Percentiles rank a stretch among this genome's conserved stretches.
These are phyloP conservation scores for Penicilliopsis zonata DNA, from an alignment of 495 filamentous ascomycete genomes.

Conservation along the genomic window DNA sequence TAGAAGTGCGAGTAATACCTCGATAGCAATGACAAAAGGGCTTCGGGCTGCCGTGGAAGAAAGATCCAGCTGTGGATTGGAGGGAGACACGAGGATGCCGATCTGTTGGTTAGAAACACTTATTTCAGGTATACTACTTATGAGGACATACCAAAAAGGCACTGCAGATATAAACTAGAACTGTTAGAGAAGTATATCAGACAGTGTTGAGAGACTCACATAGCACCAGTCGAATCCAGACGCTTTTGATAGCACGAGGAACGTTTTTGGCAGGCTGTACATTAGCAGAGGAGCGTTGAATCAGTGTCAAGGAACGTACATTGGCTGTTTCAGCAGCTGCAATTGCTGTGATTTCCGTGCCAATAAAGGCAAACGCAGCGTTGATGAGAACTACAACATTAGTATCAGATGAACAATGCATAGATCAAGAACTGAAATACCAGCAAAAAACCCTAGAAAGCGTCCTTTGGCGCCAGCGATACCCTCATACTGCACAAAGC, in stretches of 20 bases:
- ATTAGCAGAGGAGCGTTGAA: too few species aligned
- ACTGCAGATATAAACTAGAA: constrained; percentile 32
- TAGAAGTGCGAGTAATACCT: too few species aligned
- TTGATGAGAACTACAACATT: constrained; percentile 46
- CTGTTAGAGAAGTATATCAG: constrained; percentile 28
- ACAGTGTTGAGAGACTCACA: too few species aligned
- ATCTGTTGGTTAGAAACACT: constrained; percentile 30
- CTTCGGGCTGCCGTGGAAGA: too few species aligned
- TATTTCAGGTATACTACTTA: too few species aligned
- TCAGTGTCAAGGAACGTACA: too few species aligned
- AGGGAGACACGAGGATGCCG: constrained; percentile 37
- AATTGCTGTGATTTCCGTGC: constrained; percentile 40
- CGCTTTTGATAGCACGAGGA: constrained; percentile 31
- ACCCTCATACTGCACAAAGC: constrained; percentile 35
- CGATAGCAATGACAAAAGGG: constrained; percentile 45
- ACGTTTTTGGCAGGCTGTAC: too few species aligned
- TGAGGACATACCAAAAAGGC: too few species aligned
- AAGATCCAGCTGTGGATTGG: constrained; percentile 20
- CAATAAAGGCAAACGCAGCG: constrained; percentile 47
- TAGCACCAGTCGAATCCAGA: too few species aligned
- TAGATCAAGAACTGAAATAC: too few species aligned
- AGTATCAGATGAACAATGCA: too few species aligned
- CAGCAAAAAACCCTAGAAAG: constrained; percentile 49
- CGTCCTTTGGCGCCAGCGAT: constrained; percentile 19
- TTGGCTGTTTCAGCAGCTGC: constrained; percentile 38